phyloP scores from a whole-genome alignment of 2,329 filamentous ascomycete genomes.

The Fusarium sp. region DNA sequence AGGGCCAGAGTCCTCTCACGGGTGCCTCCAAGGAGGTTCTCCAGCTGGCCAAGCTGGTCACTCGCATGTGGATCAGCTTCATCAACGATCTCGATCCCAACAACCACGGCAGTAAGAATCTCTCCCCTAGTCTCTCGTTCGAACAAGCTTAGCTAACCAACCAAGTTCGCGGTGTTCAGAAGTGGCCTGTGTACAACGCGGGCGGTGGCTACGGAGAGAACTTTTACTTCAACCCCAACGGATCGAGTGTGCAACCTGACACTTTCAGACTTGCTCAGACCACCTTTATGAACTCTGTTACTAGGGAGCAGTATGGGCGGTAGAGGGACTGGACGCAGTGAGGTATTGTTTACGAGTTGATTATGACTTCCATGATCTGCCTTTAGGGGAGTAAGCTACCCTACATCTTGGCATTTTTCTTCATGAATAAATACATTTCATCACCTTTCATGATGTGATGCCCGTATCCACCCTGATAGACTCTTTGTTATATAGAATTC shows the following conservation, averaged over 20 bases:
- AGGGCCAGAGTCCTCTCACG: conserved; percentile 48
- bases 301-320: conserved; percentile 28
- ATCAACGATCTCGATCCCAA: conserved; percentile 51
- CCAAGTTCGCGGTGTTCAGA: conserved; percentile 15
- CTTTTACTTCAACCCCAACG: conserved; percentile 37
- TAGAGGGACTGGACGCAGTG: not conserved
- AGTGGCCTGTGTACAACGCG: conserved; percentile 31
- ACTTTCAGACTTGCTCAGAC: conserved; percentile 34
- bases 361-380: not conserved
- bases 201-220: conserved; percentile 35
- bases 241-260: conserved; percentile 24
- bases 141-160: not conserved
- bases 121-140: accelerated
- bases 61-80: conserved; percentile 53
- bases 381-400: not conserved
- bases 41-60: conserved; percentile 54
- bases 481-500: not conserved
- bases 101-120: conserved; percentile 30
- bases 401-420: not conserved
- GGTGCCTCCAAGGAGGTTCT: conserved; percentile 51
- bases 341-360: not conserved
- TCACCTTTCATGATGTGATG: not conserved
- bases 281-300: conserved; percentile 32
- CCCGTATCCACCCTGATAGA: too few relatives aligned
- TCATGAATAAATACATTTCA: not conserved